Base-by-base conservation (phyloP, 345 rosid species). In the Linum usitatissimum region DNA sequence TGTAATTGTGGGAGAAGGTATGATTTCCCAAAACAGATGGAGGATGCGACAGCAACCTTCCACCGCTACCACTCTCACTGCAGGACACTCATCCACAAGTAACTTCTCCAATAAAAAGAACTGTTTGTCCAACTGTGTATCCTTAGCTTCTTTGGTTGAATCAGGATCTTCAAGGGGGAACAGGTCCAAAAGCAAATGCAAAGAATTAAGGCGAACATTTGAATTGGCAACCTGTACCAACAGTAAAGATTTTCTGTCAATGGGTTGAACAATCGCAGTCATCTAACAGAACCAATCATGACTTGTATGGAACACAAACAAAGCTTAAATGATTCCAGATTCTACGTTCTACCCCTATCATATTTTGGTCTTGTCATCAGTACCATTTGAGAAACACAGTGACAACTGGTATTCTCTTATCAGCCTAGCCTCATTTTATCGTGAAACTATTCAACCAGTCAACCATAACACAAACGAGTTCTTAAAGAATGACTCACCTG, bases 121-220 rank as follows among this genome's bases (percentile, higher is more conserved):
- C 78, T 93, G 96, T 64, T 78, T 93, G 60, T 86, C 91, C 55
- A 85, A 86, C 62, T 89, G 67, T 4, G 81, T 70, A 78, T 92
- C 97, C 71, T 92, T 90, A 30, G 64, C 90, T 77, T 90, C 99
- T 74, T 90, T 92, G 20, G 86, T 85, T 64, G 90, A 73, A 72
- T 86, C 93, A 21, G 99, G 99, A 78, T 92, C 90, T 75, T 92
- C 97, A 70, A 92, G n/a, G 79, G 13, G 98, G 99, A 66, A 89
- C 64, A 92, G 64, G 57, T 92, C 97, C 70, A 92, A 68, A 73
- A 92, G 88, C 64, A 92, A 77, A 83, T 87, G 87, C 77, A 92
- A 69, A 5, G 99, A 85, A 73, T 92, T 90, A 42, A 81, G 86
- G 59, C 99, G 93, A 70, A 92, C 99, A 74, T 83, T 83, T 55